These are phyloP conservation scores for Myxozyma sirexii DNA, from an alignment of 805 yeast species.

Conservation along the genomic window DNA sequence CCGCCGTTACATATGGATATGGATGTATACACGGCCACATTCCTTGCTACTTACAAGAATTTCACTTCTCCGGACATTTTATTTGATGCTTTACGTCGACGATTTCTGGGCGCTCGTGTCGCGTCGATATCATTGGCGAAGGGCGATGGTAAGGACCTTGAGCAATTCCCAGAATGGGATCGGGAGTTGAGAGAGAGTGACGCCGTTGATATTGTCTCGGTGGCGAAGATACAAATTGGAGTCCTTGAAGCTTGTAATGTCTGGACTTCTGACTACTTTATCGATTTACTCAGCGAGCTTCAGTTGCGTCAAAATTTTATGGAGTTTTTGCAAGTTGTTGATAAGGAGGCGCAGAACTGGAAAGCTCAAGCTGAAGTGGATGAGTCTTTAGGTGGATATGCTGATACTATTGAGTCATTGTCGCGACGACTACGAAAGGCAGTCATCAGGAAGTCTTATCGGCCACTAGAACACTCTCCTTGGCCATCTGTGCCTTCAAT, in stretches of 20 bases:
- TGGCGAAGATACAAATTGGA: conserved; percentile 79
- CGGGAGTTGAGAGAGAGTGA: conserved; percentile 43
- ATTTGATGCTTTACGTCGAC: conserved; percentile 54
- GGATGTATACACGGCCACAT: conserved; percentile 64
- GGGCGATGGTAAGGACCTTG: conserved; percentile 18
- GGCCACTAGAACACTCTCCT: conserved; percentile 41
- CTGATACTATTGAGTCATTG: conserved; percentile 44
- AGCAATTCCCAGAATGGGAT: conserved; percentile 38
- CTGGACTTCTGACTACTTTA: conserved; percentile 70
- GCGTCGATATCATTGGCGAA: conserved; percentile 59
- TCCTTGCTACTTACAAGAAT: conserved; percentile 69
- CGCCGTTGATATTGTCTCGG: conserved; percentile 62
- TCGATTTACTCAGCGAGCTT: conserved; percentile 72
- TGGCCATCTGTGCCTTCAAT: conserved; percentile 32
- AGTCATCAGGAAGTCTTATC: conserved; percentile 47
- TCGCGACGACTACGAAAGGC: conserved; percentile 68
- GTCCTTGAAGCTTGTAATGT: conserved; percentile 74
- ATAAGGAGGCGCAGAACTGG: conserved; percentile 57
- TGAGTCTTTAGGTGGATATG: conserved; percentile 26
- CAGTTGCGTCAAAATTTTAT: conserved; percentile 61
- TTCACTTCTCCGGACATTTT: conserved; percentile 61
- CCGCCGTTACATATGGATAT: conserved; percentile 59
- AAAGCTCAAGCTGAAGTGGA: conserved; percentile 18
- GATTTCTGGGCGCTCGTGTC: conserved; percentile 64
- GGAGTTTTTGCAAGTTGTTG: conserved; percentile 66